These are phyloP conservation scores for Gomphus bonarii DNA, from an alignment of 1,284 basidiomycete genomes.

Conservation along the genomic window DNA sequence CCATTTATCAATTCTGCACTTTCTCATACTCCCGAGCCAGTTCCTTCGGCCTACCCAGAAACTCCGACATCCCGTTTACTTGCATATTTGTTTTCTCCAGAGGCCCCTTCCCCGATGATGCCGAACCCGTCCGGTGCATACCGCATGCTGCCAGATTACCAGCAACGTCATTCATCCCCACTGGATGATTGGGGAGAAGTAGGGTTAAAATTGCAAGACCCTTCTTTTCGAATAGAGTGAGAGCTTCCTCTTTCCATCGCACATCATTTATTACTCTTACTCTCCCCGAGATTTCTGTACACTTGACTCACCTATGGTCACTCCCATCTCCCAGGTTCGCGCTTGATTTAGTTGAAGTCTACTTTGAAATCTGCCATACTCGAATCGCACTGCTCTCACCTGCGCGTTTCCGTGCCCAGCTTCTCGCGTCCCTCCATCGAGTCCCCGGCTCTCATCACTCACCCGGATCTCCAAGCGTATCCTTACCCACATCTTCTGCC, in stretches of 20 bases:
- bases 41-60: conserved; percentile 39
- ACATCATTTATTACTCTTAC: neutral
- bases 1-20: conserved; percentile 1
- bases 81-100: conserved; percentile 61
- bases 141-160: conserved; percentile 15
- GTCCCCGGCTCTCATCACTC: conserved; percentile 14
- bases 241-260: conserved; percentile 23
- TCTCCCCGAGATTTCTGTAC: neutral
- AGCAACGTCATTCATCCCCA: conserved; percentile 10
- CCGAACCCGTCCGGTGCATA: conserved; percentile 11
- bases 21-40: conserved; percentile 19
- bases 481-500: neutral
- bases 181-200: conserved; percentile 56
- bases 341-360: conserved; percentile 81
- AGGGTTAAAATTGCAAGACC: conserved; percentile 55
- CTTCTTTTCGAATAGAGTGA: conserved; percentile 66
- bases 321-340: conserved; percentile 50
- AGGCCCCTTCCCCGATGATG: conserved; percentile 39
- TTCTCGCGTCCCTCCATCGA: conserved; percentile 31
- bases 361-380: conserved; percentile 81
- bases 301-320: neutral
- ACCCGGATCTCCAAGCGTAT: neutral
- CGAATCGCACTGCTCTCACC: conserved; percentile 76
- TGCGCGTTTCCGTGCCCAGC: conserved; percentile 56
- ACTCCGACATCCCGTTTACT: conserved; percentile 55